Evolutionary conservation across 2,329 filamentous ascomycete genomes (phyloP), one percentile per base, ranked within the genome.

Genomic region (Mycosphaerella sp.): DNA sequence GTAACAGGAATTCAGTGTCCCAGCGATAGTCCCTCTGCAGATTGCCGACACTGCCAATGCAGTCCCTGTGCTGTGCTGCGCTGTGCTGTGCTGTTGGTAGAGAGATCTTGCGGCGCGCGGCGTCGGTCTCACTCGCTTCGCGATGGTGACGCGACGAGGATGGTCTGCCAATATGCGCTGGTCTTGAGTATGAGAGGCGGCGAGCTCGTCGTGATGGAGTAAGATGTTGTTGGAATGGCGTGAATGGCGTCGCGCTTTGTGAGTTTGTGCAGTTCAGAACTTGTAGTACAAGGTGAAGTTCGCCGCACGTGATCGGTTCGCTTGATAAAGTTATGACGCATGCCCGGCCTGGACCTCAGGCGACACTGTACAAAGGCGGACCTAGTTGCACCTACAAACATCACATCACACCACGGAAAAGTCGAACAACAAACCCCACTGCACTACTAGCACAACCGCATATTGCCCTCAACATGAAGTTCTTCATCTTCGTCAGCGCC

Each of bases 381-480:
- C 6, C 5, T 25, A 6, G 21, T 25, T 25, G 21, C 21, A 25
- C 21, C 21, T 25, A n/a, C 3, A 6, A 25, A 25, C 21, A 25
- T 5, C 7, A 4, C 21, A 4, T 25, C 21, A 25, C 21, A 25
- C 21, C 21, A 25, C 21, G 21, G 21, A 25, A 25, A 6, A 25
- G 6, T 6, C 21, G 4, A 25, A 25, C 21, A 6, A 25, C 21
- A 25, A 6, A 25, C 6, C 6, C 3, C 4, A 25, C 21, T 4
- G 21, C 45, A 36, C 25, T 30, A 49, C 36, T 41, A 3, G 37
- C 18, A 41, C 27, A 21, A 30, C 21, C 28, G 14, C 36, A 16
- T 13, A 13, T 14, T 36, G 18, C 44, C 14, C 39, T 12, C 36
- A 14, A 16, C 18, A 68, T 68, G 66, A 66, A 62, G 45, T 58